These are phyloP conservation scores for Neoscytalidium dimidiatum DNA, from an alignment of 2,329 filamentous ascomycete genomes.

Conservation along the genomic window DNA sequence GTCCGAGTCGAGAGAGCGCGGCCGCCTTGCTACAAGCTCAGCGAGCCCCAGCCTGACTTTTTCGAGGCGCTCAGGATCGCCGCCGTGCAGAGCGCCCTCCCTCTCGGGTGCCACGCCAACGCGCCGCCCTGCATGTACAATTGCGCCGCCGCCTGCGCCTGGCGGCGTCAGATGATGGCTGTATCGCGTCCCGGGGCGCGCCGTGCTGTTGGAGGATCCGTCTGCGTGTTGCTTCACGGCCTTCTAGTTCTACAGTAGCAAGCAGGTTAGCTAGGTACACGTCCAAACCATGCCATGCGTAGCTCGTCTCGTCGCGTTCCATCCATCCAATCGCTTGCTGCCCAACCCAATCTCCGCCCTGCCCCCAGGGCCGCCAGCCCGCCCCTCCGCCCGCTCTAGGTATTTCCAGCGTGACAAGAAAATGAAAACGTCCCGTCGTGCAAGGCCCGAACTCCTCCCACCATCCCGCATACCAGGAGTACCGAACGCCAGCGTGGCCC, in stretches of 20 bases:
- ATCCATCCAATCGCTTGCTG: constrained; percentile 20
- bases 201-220: neutral
- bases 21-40: neutral
- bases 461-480: neutral
- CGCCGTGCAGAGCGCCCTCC: neutral
- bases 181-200: neutral
- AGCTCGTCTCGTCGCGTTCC: constrained; percentile 19
- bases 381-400: constrained; percentile 14
- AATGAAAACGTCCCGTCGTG: constrained; percentile 20
- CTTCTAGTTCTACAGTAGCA: constrained; percentile 13
- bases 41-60: constrained; percentile 2
- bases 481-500: constrained; percentile 1
- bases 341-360: constrained; percentile 19
- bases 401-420: constrained; percentile 19
- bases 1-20: neutral
- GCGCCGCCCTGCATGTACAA: constrained; percentile 7
- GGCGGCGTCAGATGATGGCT: constrained; percentile 1
- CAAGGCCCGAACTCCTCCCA: constrained; percentile 15
- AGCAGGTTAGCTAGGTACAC: constrained; percentile 11
- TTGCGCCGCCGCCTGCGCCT: no score
- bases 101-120: constrained; percentile 13
- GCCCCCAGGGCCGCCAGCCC: constrained; percentile 7
- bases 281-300: constrained; percentile 18
- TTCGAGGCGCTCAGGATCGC: constrained; percentile 4
- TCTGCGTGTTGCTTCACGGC: constrained; percentile 10